These are phyloP conservation scores for Clonostachys byssicola DNA, from an alignment of 2,329 filamentous ascomycete genomes.

Conservation along the genomic window DNA sequence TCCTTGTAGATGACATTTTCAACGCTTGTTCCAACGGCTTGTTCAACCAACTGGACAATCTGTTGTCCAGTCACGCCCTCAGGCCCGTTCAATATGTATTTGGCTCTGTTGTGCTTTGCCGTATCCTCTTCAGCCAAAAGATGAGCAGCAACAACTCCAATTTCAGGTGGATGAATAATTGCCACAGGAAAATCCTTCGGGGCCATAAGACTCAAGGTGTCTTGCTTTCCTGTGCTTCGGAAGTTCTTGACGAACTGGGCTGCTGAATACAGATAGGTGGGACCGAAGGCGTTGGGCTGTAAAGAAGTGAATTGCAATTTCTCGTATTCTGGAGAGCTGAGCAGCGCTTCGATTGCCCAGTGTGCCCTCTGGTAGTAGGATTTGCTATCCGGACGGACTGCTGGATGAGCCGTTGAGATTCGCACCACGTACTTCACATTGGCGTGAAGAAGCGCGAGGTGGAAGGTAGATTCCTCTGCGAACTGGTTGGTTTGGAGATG, in stretches of 20 bases:
- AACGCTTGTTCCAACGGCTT: conserved; percentile 15
- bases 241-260: conserved; percentile 23
- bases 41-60: conserved; percentile 25
- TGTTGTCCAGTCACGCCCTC: conserved; percentile 28
- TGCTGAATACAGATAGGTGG: conserved; percentile 11
- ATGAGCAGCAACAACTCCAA: conserved; percentile 26
- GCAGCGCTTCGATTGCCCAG: conserved; percentile 32
- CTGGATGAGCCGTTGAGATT: conserved; percentile 29
- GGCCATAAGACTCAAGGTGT: conserved; percentile 15
- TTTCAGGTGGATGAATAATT: conserved; percentile 20
- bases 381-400: conserved; percentile 23
- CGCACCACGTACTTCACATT: conserved; percentile 34
- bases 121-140: conserved; percentile 22
- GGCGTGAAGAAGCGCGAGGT: conserved; percentile 21
- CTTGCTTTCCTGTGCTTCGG: conserved; percentile 22
- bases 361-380: conserved; percentile 29
- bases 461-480: conserved; percentile 30
- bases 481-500: conserved; percentile 30
- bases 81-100: conserved; percentile 31
- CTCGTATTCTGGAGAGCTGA: conserved; percentile 25
- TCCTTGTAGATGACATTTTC: conserved; percentile 22
- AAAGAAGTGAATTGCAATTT: conserved; percentile 30
- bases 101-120: conserved; percentile 19
- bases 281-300: conserved; percentile 21
- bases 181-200: conserved; percentile 20